phyloP scores from a whole-genome alignment of 2,329 filamentous ascomycete genomes.

The Colletotrichum navitas region DNA sequence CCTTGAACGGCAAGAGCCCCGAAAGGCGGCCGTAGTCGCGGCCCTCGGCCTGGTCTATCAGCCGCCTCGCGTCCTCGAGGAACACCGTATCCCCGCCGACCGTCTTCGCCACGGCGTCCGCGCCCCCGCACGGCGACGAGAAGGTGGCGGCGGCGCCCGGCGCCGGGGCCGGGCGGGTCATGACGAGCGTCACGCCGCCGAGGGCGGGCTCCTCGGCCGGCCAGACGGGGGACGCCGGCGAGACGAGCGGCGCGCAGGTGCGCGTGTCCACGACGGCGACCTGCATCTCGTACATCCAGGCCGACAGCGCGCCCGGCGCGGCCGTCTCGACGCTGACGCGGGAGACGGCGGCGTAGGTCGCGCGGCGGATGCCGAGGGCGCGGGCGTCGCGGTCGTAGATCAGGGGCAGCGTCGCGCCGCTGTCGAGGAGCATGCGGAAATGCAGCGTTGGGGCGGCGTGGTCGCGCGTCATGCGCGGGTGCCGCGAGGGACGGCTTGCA shows the following conservation, averaged over 20 bases:
- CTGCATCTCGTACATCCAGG: constrained; percentile 53
- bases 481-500: not conserved
- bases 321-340: constrained; percentile 45
- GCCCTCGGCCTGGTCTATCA: constrained; percentile 37
- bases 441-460: constrained; percentile 47
- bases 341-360: constrained; percentile 54
- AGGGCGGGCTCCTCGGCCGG: constrained; percentile 37
- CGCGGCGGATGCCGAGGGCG: constrained; percentile 50
- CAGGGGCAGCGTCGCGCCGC: constrained; percentile 57
- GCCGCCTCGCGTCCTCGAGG: not conserved
- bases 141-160: not conserved
- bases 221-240: constrained; percentile 42
- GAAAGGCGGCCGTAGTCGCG: constrained; percentile 51
- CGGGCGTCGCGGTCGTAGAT: constrained; percentile 53
- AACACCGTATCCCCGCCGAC: constrained; percentile 9
- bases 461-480: constrained; percentile 32
- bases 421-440: constrained; percentile 56
- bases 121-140: constrained; percentile 9
- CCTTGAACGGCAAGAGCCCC: constrained; percentile 58
- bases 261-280: constrained; percentile 48
- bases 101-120: constrained; percentile 13
- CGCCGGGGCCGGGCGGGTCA: constrained; percentile 11
- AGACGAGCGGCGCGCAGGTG: constrained; percentile 48
- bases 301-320: constrained; percentile 38
- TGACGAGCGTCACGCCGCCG: constrained; percentile 42